A percentile compares a stretch with the other conserved stretches of the same genome.
phyloP scores from a whole-genome alignment of 2,329 filamentous ascomycete species.

The Alternaria sp. region DNA sequence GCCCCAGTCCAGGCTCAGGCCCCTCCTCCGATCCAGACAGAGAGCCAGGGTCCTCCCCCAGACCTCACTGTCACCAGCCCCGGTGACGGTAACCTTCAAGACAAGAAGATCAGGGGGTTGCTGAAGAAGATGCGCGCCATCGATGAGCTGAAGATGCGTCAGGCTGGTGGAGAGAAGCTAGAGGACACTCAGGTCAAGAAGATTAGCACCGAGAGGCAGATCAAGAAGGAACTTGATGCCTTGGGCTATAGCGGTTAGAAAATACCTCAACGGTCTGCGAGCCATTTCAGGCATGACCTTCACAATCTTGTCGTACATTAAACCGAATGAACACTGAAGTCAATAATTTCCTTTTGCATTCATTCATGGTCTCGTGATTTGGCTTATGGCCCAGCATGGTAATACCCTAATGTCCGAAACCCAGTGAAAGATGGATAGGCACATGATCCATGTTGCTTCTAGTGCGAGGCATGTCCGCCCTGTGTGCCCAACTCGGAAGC shows the following conservation, averaged over 20 bases:
- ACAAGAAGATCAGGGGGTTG: slow-evolving; percentile 92
- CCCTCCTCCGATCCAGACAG: slow-evolving; percentile 44
- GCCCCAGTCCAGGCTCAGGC: slow-evolving; percentile 21
- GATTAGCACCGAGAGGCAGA: slow-evolving; percentile 85
- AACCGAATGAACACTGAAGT: neutral
- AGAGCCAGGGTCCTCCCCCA: slow-evolving; percentile 51
- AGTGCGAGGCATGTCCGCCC: slow-evolving; percentile 42
- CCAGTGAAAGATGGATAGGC: neutral
- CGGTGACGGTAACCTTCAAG: slow-evolving; percentile 70
- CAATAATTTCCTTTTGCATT: slow-evolving; percentile 1
- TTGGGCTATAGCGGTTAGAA: slow-evolving; percentile 58
- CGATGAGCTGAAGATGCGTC: slow-evolving; percentile 96
- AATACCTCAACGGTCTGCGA: neutral
- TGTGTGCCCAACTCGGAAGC: slow-evolving; percentile 48
- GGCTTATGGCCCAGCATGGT: neutral
- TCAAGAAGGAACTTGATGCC: slow-evolving; percentile 81
- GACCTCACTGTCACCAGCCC: slow-evolving; percentile 65
- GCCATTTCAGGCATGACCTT: neutral
- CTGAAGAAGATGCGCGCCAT: slow-evolving; percentile 98
- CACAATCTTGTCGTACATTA: slow-evolving; percentile 1
- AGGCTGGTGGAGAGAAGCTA: slow-evolving; percentile 92
- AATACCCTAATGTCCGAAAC: neutral
- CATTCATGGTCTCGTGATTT: slow-evolving; percentile 3
- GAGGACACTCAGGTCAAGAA: slow-evolving; percentile 99
- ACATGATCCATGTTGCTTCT: slow-evolving; percentile 7